Evolutionary conservation across 441 rosid species (phyloP), one percentile per base, ranked within the genome.

Genomic region (Viola pubescens): DNA sequence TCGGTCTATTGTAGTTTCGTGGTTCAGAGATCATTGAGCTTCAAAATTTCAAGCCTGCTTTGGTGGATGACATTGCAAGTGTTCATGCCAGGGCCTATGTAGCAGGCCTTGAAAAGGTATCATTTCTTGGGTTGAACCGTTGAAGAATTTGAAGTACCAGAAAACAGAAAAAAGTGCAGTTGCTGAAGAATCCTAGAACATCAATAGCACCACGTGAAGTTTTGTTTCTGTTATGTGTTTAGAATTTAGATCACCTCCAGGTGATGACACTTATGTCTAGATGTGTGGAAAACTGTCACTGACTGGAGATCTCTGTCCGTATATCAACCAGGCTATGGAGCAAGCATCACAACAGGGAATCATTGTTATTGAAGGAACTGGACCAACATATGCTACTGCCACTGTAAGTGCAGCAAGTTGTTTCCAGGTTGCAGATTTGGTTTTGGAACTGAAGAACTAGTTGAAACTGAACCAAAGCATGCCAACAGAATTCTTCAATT

Each of bases 321-420:
- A 4, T 63, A 10, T 37, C 13, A 43, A 43, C 3, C 12, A 56
- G 52, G 97, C 97, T 60, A 91, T 91, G 95, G 86, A 75, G 65
- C 67, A 68, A 63, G 98, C 92, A 67, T 81, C 84, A 9, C 66
- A 83, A 64, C 69, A 81, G 48, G 98, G 96, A 55, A 70, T 86
- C 71, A 82, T 88, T 53, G 70, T 72, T 62, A 89, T 91, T 13
- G 98, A 91, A 42, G 83, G 95, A 48, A 79, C 94, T 11, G 98
- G 94, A 70, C 98, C 95, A 65, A 91, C 98, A 48, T 91, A 91
- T 76, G 98, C 97, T 59, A 91, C 98, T 77, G 54, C 83, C 26
- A 81, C 85, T 5, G 98, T 89, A 73, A 75, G 89, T 78, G 37
- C 57, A 42, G 56, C 34, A 26, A 26, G 1, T 26, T 26, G 34